Conservation (phyloP, 208 protist genomes). For the Leishmania major region DNA sequence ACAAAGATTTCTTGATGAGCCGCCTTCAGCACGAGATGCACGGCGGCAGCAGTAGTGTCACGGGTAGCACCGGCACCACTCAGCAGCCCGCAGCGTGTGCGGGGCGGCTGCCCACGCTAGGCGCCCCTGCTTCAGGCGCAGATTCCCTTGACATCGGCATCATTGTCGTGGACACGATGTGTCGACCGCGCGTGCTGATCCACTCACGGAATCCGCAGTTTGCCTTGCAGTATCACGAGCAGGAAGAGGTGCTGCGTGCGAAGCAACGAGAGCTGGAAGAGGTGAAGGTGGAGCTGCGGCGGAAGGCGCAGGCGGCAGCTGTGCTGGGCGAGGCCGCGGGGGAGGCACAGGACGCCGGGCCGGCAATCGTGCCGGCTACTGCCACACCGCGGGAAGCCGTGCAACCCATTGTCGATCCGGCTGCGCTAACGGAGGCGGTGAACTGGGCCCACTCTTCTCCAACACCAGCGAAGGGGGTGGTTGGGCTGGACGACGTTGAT, state of each 20-base stretch:
- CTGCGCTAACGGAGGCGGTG: neutral
- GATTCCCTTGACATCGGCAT: constrained; percentile 50
- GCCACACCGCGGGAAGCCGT: constrained; percentile 17
- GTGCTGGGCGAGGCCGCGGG: constrained; percentile 4
- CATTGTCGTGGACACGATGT: constrained; percentile 58
- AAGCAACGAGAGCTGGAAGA: constrained; percentile 32
- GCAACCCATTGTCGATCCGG: constrained; percentile 12
- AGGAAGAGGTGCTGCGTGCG: constrained; percentile 25
- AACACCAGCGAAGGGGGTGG: neutral
- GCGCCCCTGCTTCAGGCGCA: neutral
- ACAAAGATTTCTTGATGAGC: constrained; percentile 48
- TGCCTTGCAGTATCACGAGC: constrained; percentile 29
- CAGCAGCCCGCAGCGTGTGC: neutral
- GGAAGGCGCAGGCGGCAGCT: constrained; percentile 4
- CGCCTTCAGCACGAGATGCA: constrained; percentile 42
- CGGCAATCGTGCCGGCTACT: neutral
- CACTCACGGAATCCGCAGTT: constrained; percentile 38
- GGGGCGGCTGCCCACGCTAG: neutral
- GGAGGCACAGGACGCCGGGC: neutral
- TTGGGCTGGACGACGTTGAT: constrained; percentile 29
- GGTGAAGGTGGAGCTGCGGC: constrained; percentile 9
- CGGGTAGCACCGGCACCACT: neutral
- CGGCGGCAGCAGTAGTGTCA: neutral
- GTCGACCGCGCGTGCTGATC: constrained; percentile 55
- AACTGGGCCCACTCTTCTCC: constrained; percentile 1